Conservation (phyloP, 345 rosid species). For the Trapa incisa region DNA sequence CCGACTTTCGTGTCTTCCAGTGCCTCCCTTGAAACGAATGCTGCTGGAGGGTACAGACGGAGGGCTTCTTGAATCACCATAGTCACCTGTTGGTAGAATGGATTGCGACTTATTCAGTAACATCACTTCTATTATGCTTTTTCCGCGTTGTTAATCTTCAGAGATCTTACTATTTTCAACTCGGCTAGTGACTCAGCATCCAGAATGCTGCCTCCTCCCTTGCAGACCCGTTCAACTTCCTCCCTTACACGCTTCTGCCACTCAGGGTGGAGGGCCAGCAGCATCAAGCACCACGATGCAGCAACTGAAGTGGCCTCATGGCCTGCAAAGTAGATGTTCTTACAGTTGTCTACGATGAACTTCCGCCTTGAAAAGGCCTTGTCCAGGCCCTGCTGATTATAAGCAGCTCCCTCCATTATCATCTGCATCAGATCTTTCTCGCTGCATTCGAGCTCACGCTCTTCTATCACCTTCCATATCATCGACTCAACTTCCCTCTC, state of each 20-base stretch:
- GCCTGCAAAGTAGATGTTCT: constrained; percentile 76
- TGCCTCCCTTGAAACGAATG: constrained; percentile 58
- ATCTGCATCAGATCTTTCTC: constrained; percentile 57
- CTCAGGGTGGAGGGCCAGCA: constrained; percentile 58
- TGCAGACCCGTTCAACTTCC: constrained; percentile 36
- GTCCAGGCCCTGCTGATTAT: constrained; percentile 15
- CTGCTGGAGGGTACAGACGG: constrained; percentile 58
- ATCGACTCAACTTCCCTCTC: constrained; percentile 49
- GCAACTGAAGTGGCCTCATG: constrained; percentile 64
- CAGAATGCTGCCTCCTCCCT: constrained; percentile 15
- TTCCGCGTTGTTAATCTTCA: no score
- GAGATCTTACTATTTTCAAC: constrained; percentile 35
- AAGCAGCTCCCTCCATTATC: constrained; percentile 51
- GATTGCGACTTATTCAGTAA: no score
- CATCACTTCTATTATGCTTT: no score
- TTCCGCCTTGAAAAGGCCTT: constrained; percentile 32
- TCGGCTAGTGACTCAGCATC: constrained; percentile 37
- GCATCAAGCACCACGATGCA: constrained; percentile 81
- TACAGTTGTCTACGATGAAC: constrained; percentile 75
- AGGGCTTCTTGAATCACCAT: constrained; percentile 58
- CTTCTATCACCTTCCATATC: constrained; percentile 64
- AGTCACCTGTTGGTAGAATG: constrained; percentile 21
- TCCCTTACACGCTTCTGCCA: constrained; percentile 57
- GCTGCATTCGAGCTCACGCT: constrained; percentile 30
- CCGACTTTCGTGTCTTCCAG: constrained; percentile 48